Evolutionary conservation across 1,284 basidiomycete genomes (phyloP).

Genomic region (Chalciporus piperatoides): DNA sequence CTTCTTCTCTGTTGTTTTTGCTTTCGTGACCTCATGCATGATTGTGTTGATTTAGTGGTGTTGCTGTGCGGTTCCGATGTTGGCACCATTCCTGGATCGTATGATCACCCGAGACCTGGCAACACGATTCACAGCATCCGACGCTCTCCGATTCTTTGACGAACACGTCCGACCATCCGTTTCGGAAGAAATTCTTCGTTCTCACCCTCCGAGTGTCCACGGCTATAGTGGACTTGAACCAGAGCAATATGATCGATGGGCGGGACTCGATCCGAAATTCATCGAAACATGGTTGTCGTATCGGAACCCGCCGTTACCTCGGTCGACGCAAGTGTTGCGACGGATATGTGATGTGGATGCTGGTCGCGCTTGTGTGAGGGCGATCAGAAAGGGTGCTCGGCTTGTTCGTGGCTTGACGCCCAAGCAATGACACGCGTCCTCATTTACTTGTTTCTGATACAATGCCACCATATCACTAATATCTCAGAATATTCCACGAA

Average conservation of each 20-base stretch:
- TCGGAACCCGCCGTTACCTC: neutral
- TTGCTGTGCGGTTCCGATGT: constrained; percentile 14
- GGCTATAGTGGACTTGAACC: neutral
- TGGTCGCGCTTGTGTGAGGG: neutral
- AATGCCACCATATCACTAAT: no score
- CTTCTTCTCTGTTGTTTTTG: no score
- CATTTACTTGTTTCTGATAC: no score
- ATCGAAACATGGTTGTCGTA: neutral
- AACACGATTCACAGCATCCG: constrained; percentile 24
- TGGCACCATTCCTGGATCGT: constrained; percentile 28
- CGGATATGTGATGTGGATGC: neutral
- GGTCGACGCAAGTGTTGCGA: neutral
- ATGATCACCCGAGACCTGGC: constrained; percentile 25
- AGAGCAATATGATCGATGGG: constrained; percentile 4
- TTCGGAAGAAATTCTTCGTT: no score
- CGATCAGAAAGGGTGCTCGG: neutral
- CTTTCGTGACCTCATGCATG: no score
- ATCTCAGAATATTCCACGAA: no score
- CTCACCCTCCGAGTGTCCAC: neutral
- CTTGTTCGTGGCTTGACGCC: neutral
- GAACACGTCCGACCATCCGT: no score
- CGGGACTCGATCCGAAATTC: constrained; percentile 1
- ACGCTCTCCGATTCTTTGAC: constrained; percentile 17
- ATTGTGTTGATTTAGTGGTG: neutral
- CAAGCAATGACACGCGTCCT: no score